phyloP scores from a whole-genome alignment of 305 asterid genomes.

The Fraxinus baroniana region DNA sequence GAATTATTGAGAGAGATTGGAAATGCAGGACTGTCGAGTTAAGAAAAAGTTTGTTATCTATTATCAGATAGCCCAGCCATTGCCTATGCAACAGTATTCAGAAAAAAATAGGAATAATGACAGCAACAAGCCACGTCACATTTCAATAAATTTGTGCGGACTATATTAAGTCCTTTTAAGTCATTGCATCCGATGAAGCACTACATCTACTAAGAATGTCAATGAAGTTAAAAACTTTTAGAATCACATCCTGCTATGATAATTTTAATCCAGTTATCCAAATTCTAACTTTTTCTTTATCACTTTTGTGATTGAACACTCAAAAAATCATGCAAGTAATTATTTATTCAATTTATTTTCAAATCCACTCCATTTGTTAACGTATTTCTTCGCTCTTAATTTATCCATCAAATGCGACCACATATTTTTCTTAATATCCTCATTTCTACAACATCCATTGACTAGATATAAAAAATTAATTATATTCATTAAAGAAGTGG shows the following conservation, averaged over 20 bases:
- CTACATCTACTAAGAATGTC: background rate
- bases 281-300: background rate
- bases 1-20: background rate
- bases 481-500: background rate
- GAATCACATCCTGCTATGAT: background rate
- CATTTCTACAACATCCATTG: background rate
- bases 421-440: background rate
- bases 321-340: background rate
- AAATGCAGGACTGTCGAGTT: background rate
- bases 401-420: background rate
- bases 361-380: background rate
- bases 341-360: background rate
- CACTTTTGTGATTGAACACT: background rate
- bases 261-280: background rate
- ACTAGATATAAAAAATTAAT: background rate
- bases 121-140: background rate
- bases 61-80: background rate
- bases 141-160: background rate
- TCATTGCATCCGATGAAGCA: background rate
- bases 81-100: background rate
- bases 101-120: background rate
- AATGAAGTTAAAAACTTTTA: background rate
- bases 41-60: background rate
- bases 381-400: background rate
- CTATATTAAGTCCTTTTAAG: background rate